Base-by-base conservation (phyloP, 1,284 basidiomycete genomes). In the Sporisorium iseilematis-ciliati region DNA sequence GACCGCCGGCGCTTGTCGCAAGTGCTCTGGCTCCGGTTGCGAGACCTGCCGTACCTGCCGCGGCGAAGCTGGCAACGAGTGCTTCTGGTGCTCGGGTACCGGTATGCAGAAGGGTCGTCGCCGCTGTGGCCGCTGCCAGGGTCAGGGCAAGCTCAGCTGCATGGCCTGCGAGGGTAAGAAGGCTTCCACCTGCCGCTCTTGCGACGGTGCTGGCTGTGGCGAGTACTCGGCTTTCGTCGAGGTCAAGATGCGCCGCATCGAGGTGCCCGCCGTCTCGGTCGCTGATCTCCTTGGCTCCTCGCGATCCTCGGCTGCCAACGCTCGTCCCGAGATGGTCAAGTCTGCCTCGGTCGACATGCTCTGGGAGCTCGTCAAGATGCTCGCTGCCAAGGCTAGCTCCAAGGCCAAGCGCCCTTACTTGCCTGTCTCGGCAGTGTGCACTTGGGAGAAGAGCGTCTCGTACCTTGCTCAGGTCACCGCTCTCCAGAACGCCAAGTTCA, bases 71-170 rank as follows among this genome's bases (percentile, higher is more conserved):
- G 71, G 77, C 54, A 77, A 78, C 62, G 73, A 74, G 51, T 78
- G 78, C 63, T 80, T 75, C 72, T 80, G 78, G 78, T 80, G 78
- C 53, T 62, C 71, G 7, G 78, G 76, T 21, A 59, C 68, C 7
- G 76, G 78, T 23, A 53, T 66, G 57, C 64, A 75, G 56, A 78
- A 78, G 62, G 71, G 65, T 48, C 65, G 71, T 46, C 66, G 70
- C n/a, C 61, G 62, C 42, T 80, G 78, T 48, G 59, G 68, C n/a
- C 70, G 68, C 12, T 80, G 78, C 72, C 65, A 67, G 35, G 78
- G 78, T 25, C 71, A 71, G 56, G 75, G 73, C 23, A 45, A 51
- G 41, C 58, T 77, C 29, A 63, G 58, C 43, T 80, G 78, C 66
- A 58, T 69, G 56, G 58, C 65, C 5, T 80, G 78, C 57, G 55